A percentile compares a stretch with the other conserved stretches of the same genome.
Conservation (phyloP, 108 stramenopile species). For the Aurantiochytrium sp. region DNA sequence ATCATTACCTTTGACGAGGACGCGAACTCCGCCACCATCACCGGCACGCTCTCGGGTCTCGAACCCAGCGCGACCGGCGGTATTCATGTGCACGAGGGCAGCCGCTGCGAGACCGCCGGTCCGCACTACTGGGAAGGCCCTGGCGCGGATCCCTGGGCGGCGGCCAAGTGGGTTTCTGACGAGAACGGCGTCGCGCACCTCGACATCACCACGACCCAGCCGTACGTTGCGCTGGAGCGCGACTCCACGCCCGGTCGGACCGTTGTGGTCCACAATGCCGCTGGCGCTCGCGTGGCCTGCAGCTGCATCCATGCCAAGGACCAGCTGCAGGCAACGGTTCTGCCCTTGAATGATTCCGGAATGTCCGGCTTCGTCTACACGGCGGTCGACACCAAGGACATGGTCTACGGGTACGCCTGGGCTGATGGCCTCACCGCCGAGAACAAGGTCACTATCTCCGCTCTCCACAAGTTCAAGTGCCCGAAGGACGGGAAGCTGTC, state of each 20-base stretch:
- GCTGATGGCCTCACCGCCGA: no score
- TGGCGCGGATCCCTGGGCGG: background rate
- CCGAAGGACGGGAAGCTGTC: no score
- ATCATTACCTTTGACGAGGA: background rate
- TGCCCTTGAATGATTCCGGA: no score
- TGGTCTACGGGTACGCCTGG: no score
- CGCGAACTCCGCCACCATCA: background rate
- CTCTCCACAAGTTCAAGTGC: no score
- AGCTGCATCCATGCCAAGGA: no score
- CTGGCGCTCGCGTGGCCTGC: background rate
- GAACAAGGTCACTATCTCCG: no score
- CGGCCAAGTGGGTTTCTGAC: background rate
- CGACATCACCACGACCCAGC: background rate
- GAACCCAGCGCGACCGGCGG: background rate
- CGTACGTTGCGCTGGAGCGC: background rate
- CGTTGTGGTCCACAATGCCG: background rate
- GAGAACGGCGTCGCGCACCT: background rate
- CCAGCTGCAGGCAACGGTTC: no score
- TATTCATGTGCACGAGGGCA: background rate
- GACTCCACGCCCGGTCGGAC: background rate
- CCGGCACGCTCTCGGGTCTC: background rate
- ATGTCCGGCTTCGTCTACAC: no score
- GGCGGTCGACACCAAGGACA: no score
- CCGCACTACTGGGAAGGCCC: background rate
- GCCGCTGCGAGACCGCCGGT: background rate